Evolutionary conservation across 805 yeast species (phyloP).

Genomic region (Jamesozyma gamospora): DNA sequence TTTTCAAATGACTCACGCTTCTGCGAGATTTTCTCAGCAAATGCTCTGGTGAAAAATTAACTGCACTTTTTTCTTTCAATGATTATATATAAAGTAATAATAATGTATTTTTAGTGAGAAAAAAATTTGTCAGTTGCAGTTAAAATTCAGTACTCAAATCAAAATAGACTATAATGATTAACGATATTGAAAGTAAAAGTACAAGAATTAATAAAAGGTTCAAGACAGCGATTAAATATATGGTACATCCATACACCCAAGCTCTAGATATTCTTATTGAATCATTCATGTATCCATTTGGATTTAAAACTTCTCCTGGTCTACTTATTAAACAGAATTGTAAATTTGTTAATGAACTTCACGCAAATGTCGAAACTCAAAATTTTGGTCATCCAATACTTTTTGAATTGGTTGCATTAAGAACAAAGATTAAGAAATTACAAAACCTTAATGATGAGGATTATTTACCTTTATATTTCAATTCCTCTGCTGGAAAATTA

Average conservation of each 20-base stretch:
- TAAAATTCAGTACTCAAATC: too few relatives aligned
- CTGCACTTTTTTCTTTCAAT: too few relatives aligned
- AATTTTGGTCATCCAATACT: constrained; percentile 20
- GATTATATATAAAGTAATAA: too few relatives aligned
- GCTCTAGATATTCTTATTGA: constrained; percentile 19
- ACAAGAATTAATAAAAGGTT: background rate
- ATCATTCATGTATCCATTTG: constrained; percentile 22
- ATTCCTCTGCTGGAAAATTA: constrained; percentile 1
- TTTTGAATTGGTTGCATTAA: constrained; percentile 16
- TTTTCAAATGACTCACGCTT: too few relatives aligned
- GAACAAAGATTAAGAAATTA: constrained; percentile 5
- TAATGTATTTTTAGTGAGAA: background rate
- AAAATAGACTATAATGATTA: background rate
- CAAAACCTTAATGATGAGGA: background rate
- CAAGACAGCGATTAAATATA: background rate
- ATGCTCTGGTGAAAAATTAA: too few relatives aligned
- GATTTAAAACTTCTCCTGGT: constrained; percentile 4
- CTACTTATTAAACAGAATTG: constrained; percentile 1
- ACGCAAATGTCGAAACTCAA: background rate
- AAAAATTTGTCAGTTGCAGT: too few relatives aligned
- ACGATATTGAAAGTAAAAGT: background rate
- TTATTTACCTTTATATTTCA: background rate
- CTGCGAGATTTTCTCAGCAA: too few relatives aligned
- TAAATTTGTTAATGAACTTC: background rate
- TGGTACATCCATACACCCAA: constrained; percentile 1